Evolutionary conservation across 352 stramenopile species (phyloP).

Genomic region (Globisporangium echinulatum): DNA sequence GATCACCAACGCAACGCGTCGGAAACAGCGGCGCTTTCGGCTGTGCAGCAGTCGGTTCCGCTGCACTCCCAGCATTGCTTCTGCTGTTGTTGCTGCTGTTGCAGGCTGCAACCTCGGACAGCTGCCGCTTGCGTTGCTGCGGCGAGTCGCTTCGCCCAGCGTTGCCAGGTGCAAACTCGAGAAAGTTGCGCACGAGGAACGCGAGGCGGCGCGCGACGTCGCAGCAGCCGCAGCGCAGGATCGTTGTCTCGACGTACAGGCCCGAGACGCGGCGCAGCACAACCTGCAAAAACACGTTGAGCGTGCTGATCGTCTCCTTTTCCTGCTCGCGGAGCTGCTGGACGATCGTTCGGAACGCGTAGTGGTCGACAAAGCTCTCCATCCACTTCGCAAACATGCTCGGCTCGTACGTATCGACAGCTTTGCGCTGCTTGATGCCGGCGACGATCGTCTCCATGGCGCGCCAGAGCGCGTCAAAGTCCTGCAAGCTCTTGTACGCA

Average conservation of each 20-base stretch:
- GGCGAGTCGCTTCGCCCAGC: conserved; percentile 2
- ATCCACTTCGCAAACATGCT: conserved; percentile 70
- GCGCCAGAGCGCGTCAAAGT: conserved; percentile 68
- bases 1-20: conserved; percentile 18
- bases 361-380: conserved; percentile 67
- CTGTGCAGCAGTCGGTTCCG: background rate
- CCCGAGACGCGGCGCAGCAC: conserved; percentile 57
- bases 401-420: conserved; percentile 18
- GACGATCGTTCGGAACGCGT: conserved; percentile 57
- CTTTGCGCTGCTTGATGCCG: conserved; percentile 38
- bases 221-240: conserved; percentile 50
- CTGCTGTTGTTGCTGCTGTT: conserved; percentile 14
- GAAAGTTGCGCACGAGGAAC: conserved; percentile 55
- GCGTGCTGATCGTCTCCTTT: conserved; percentile 66
- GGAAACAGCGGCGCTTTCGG: conserved; percentile 23
- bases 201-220: conserved; percentile 46
- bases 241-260: conserved; percentile 47
- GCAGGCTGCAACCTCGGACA: conserved; percentile 38
- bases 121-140: conserved; percentile 39
- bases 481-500: conserved; percentile 74
- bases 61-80: too few species aligned
- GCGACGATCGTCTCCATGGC: conserved; percentile 45
- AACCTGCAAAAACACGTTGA: conserved; percentile 71
- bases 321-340: conserved; percentile 48
- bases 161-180: conserved; percentile 32